Base-by-base conservation (phyloP, 2,329 filamentous ascomycete species). In the Cladophialophora chaetospira region DNA sequence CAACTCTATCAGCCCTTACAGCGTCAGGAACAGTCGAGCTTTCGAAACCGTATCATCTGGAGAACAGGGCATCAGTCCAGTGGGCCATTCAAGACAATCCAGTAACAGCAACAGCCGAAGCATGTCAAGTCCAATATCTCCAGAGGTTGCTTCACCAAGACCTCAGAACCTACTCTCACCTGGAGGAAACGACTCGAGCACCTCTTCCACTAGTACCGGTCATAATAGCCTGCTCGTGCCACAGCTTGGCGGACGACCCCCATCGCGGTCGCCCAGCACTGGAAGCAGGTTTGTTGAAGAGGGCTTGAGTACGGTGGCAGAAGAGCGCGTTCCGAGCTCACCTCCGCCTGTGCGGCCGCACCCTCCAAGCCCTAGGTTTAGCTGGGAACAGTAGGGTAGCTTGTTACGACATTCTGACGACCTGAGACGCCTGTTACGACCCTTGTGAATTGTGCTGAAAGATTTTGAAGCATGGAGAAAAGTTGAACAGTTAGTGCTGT, bases 271-370 rank as follows among this genome's bases (percentile, higher is more conserved):
- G 15, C 57, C 60, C 2, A 65, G 62, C 40, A 59, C 58, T 25
- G 61, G 62, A 21, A 64, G 61, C 44, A 58, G 65, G 38, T 65
- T 67, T 40, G 51, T 59, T 11, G 65, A 67, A 46, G 63, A 67
- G 49, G 63, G 63, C 4, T 49, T 65, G 25, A 54, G 35, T 29
- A 52, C 55, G 4, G 48, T 55, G n/a, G 33, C 53, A 28, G 60
- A 63, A 46, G 55, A 60, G 31, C 58, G 53, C 23, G 25, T 35
- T 5, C 13, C 55, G 17, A 54, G 28, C 26, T 40, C 49, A 25
- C 53, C 50, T 23, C 17, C 23, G 15, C 49, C 50, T 19, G 17
- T 17, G 21, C 46, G 42, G n/a, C 19, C 38, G 35, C 17, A 15
- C 15, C 4, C 23, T n/a, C 35, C 36, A 29, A 29, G 40, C 25